Conservation (phyloP, 2,329 filamentous ascomycete genomes). For the Bipolaris zeicola region DNA sequence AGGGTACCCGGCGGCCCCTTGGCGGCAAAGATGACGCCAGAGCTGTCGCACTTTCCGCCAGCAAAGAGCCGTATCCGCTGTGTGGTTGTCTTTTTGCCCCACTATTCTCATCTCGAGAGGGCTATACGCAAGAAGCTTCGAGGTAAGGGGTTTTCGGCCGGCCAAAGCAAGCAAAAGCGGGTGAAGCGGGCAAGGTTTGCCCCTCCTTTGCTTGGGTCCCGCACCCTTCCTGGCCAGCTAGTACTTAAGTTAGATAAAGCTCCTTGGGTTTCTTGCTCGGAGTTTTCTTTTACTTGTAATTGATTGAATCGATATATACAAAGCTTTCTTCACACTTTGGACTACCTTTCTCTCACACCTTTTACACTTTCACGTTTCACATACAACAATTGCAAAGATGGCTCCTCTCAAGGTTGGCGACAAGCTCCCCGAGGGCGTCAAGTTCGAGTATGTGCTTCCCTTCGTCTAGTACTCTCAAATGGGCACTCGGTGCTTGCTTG, state of each 20-base stretch:
- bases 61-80: too few species aligned
- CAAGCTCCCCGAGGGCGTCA: slow-evolving; percentile 77
- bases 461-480: neutral
- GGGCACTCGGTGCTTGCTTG: too few species aligned
- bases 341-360: neutral
- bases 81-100: too few species aligned
- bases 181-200: slow-evolving; percentile 1
- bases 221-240: too few species aligned
- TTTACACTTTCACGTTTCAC: neutral
- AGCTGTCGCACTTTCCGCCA: too few species aligned
- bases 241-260: neutral
- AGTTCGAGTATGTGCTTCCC: slow-evolving; percentile 68
- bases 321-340: neutral
- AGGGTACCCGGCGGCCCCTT: too few species aligned
- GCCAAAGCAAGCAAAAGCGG: neutral
- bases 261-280: neutral
- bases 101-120: slow-evolving; percentile 16
- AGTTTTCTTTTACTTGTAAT: neutral
- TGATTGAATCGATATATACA: too few species aligned
- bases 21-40: too few species aligned
- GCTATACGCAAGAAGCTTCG: slow-evolving; percentile 15
- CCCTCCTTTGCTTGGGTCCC: slow-evolving; percentile 11
- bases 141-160: neutral
- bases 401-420: slow-evolving; percentile 79
- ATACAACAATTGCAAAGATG: slow-evolving; percentile 50